Evolutionary conservation across 2,329 filamentous ascomycete genomes (phyloP).

Genomic region (Fusarium bactridioides): DNA sequence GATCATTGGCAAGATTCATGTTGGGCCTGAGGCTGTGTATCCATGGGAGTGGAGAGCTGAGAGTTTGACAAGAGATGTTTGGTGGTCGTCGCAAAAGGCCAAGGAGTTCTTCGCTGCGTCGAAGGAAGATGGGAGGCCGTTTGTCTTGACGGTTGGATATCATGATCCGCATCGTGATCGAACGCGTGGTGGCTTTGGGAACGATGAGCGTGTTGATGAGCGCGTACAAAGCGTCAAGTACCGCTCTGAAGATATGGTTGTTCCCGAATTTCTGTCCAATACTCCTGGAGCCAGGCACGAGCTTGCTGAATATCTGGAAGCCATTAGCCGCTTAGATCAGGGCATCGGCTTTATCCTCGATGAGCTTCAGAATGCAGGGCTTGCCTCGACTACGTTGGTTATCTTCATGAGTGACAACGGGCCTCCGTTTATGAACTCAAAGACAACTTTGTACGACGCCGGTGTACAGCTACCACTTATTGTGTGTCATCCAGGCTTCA

Average conservation of each 20-base stretch:
- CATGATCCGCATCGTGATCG: not conserved
- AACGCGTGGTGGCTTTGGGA: not conserved
- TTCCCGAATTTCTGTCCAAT: conserved; percentile 53
- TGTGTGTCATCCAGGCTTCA: conserved; percentile 46
- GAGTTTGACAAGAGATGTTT: not conserved
- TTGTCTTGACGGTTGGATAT: not conserved
- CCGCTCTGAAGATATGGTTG: conserved; percentile 45
- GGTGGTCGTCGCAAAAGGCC: not conserved
- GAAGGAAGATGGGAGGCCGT: not conserved
- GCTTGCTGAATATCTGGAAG: conserved; percentile 52
- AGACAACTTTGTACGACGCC: conserved; percentile 59
- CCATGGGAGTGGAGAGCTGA: not conserved
- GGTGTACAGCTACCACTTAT: conserved; percentile 55
- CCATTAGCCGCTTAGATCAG: conserved; percentile 53
- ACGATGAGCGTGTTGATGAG: not conserved
- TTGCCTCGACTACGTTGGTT: conserved; percentile 51
- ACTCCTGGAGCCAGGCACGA: conserved; percentile 51
- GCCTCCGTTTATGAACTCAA: conserved; percentile 59
- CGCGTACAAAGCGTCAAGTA: conserved; percentile 19
- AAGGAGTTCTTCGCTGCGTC: not conserved
- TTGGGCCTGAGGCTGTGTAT: conserved; percentile 45
- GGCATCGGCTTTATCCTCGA: conserved; percentile 52
- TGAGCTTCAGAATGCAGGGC: conserved; percentile 43
- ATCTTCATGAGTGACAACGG: conserved; percentile 59
- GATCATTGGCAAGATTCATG: conserved; percentile 59